Conservation (phyloP, 1,284 basidiomycete species). For the Psilocybe mexicana region DNA sequence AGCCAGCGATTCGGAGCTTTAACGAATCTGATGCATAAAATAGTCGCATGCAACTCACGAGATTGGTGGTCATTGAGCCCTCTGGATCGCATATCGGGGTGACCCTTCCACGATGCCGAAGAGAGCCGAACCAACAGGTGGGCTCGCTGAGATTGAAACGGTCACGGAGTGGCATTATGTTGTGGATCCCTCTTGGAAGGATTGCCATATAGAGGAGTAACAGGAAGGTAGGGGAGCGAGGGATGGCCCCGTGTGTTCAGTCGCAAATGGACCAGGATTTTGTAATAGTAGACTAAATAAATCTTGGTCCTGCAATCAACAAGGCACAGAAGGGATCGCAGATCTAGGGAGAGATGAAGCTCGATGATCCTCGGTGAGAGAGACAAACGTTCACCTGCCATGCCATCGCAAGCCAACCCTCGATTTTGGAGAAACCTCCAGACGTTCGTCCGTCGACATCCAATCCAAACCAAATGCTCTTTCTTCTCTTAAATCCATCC, state of each 20-base stretch:
- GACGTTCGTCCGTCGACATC: slow-evolving; percentile 10
- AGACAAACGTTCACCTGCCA: slow-evolving; percentile 19
- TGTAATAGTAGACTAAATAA: slow-evolving; percentile 16
- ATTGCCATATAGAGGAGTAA: slow-evolving; percentile 19
- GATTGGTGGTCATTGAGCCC: neutral
- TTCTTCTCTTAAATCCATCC: slow-evolving; percentile 22
- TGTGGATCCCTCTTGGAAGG: slow-evolving; percentile 28
- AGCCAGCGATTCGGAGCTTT: slow-evolving; percentile 3
- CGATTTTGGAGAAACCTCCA: slow-evolving; percentile 15
- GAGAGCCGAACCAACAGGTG: slow-evolving; percentile 3
- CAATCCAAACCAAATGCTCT: slow-evolving; percentile 18
- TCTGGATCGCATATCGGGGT: slow-evolving; percentile 3
- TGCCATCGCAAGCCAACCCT: slow-evolving; percentile 20
- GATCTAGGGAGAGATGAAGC: slow-evolving; percentile 15
- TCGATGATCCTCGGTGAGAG: slow-evolving; percentile 29
- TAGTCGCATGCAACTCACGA: neutral
- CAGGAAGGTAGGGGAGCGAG: slow-evolving; percentile 2
- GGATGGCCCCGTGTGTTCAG: slow-evolving; percentile 16
- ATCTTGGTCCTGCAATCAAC: slow-evolving; percentile 10
- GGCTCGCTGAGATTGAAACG: slow-evolving; percentile 21
- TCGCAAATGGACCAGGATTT: slow-evolving; percentile 4
- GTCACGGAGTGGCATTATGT: slow-evolving; percentile 21
- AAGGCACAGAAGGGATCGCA: slow-evolving; percentile 20
- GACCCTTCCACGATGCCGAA: slow-evolving; percentile 11
- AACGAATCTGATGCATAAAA: neutral